Evolutionary conservation across 2,329 filamentous ascomycete genomes (phyloP).

Genomic region (Emergomyces africanus): DNA sequence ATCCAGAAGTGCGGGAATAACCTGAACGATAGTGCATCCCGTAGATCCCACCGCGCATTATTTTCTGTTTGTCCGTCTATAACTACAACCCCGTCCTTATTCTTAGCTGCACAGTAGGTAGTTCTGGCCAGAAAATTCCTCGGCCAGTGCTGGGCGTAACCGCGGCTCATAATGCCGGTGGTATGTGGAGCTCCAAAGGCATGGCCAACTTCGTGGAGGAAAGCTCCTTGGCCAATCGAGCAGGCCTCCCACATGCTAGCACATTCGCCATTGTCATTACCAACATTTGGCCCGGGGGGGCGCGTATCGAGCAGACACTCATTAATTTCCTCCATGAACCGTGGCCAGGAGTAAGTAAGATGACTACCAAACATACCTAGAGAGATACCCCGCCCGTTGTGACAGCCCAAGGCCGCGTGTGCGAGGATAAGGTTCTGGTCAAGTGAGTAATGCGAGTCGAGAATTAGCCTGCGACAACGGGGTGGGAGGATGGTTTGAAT

Average conservation of each 20-base stretch:
- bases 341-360: slow-evolving; percentile 15
- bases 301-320: slow-evolving; percentile 21
- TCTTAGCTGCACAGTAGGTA: slow-evolving; percentile 13
- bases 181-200: slow-evolving; percentile 24
- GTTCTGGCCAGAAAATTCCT: slow-evolving; percentile 29
- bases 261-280: slow-evolving; percentile 33
- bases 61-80: slow-evolving; percentile 7
- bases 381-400: slow-evolving; percentile 11
- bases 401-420: slow-evolving; percentile 13
- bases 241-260: slow-evolving; percentile 35
- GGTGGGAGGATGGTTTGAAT: slow-evolving; percentile 8
- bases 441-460: slow-evolving; percentile 12
- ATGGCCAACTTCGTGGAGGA: slow-evolving; percentile 26
- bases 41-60: slow-evolving; percentile 20
- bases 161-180: slow-evolving; percentile 25
- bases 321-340: slow-evolving; percentile 14
- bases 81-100: not conserved
- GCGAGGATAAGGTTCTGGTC: slow-evolving; percentile 11
- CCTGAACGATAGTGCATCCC: slow-evolving; percentile 16
- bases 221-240: slow-evolving; percentile 27
- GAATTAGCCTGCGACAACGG: slow-evolving; percentile 14
- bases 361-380: slow-evolving; percentile 15
- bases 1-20: slow-evolving; percentile 14
- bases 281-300: slow-evolving; percentile 26
- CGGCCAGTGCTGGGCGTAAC: slow-evolving; percentile 32